Conservation (phyloP, 2,329 filamentous ascomycete species). For the Neoascochyta sp. region DNA sequence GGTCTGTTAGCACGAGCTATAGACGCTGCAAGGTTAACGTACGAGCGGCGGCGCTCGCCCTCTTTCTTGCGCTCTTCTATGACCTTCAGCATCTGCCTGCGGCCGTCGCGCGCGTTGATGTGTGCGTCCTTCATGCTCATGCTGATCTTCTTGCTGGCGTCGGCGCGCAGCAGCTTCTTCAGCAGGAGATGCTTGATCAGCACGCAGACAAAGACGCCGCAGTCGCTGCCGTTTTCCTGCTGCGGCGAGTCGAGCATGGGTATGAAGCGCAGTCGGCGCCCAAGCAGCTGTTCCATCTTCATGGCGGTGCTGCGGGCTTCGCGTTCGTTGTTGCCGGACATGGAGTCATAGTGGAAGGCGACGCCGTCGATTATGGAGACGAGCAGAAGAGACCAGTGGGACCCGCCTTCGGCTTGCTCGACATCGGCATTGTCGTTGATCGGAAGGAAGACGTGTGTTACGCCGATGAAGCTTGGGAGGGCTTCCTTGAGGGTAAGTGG, state of each 20-base stretch:
- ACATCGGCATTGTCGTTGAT: slow-evolving; percentile 82
- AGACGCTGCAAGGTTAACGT: slow-evolving; percentile 44
- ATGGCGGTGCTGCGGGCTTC: slow-evolving; percentile 68
- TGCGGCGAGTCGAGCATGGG: slow-evolving; percentile 82
- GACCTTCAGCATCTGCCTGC: slow-evolving; percentile 87
- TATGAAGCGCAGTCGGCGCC: slow-evolving; percentile 67
- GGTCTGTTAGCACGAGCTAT: slow-evolving; percentile 1
- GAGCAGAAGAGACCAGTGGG: slow-evolving; percentile 90
- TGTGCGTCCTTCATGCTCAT: slow-evolving; percentile 89
- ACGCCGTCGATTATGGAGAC: slow-evolving; percentile 85
- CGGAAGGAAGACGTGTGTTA: slow-evolving; percentile 91
- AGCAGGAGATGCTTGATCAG: slow-evolving; percentile 92
- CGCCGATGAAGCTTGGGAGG: slow-evolving; percentile 73
- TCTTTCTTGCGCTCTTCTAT: slow-evolving; percentile 86
- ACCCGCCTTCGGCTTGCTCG: slow-evolving; percentile 83
- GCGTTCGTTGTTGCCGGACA: slow-evolving; percentile 69
- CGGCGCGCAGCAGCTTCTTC: slow-evolving; percentile 73
- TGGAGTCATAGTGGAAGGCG: slow-evolving; percentile 94
- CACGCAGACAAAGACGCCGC: slow-evolving; percentile 92
- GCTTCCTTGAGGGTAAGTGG: slow-evolving; percentile 59
- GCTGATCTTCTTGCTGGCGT: slow-evolving; percentile 78
- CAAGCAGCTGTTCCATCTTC: slow-evolving; percentile 67
- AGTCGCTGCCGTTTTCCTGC: slow-evolving; percentile 90
- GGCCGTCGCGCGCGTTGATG: slow-evolving; percentile 72
- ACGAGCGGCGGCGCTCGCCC: slow-evolving; percentile 79